Conservation (phyloP, 2,329 filamentous ascomycete genomes). For the Exutisphaerella laricina region DNA sequence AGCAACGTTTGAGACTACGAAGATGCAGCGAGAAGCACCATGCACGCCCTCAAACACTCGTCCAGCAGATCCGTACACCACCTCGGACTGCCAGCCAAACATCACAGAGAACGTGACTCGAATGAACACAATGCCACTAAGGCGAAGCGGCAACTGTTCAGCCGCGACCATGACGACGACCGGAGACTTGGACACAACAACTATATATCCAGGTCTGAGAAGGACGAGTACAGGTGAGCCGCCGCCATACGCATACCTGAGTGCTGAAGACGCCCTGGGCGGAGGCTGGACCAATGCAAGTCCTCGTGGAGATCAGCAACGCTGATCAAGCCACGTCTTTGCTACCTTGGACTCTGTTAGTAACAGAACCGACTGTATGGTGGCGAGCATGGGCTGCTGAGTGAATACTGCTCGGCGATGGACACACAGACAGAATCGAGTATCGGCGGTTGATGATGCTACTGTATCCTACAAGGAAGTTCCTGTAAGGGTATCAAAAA, state of each 20-base stretch:
- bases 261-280: slow-evolving; percentile 12
- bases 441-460: too few species aligned
- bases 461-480: too few species aligned
- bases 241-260: slow-evolving; percentile 13
- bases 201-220: slow-evolving; percentile 14
- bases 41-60: too few species aligned
- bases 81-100: slow-evolving; percentile 12
- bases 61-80: slow-evolving; percentile 10
- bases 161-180: slow-evolving; percentile 8
- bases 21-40: not conserved
- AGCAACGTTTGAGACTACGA: not conserved
- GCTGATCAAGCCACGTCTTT: not conserved
- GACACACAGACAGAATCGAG: too few species aligned
- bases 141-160: slow-evolving; percentile 17
- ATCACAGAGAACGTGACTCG: slow-evolving; percentile 13
- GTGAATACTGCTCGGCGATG: too few species aligned
- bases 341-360: not conserved
- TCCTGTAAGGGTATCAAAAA: too few species aligned
- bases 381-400: too few species aligned
- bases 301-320: not conserved
- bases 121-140: slow-evolving; percentile 11
- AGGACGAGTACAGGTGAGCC: not conserved
- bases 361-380: not conserved
- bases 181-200: not conserved
- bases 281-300: slow-evolving; percentile 13